Conservation (phyloP, 73 alveolate genomes). For the Paramecium sexaurelia region DNA sequence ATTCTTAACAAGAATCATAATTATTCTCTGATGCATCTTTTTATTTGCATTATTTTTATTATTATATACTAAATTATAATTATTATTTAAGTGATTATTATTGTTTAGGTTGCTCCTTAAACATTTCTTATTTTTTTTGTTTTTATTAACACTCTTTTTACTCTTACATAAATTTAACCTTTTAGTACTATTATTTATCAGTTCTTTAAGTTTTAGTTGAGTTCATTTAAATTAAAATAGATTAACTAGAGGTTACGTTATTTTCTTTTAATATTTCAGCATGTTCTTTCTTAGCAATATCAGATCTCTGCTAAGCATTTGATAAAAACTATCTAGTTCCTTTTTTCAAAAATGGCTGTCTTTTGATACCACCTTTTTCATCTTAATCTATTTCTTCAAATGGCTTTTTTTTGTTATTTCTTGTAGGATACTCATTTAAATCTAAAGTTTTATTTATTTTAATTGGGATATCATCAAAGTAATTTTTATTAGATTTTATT, state of each 20-base stretch:
- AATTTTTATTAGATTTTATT: conserved; percentile 19
- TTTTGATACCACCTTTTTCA: not conserved
- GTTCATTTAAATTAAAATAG: not conserved
- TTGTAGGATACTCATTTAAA: conserved; percentile 3
- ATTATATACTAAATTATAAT: not conserved
- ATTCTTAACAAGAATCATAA: conserved; percentile 7
- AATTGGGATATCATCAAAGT: conserved; percentile 38
- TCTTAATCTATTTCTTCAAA: conserved; percentile 24
- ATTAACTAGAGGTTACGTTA: conserved; percentile 23
- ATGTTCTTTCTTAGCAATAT: conserved; percentile 57
- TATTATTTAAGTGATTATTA: not conserved
- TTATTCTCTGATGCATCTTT: conserved; percentile 21
- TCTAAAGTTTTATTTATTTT: not conserved
- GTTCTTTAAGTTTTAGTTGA: not conserved
- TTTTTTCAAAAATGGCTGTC: conserved; percentile 54
- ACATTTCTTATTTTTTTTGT: not conserved
- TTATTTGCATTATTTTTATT: not conserved
- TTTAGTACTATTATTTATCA: conserved; percentile 11
- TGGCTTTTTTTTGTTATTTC: not conserved
- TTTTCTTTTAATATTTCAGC: conserved; percentile 52
- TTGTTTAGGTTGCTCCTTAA: not conserved
- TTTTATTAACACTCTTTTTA: conserved; percentile 14
- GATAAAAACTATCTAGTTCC: conserved; percentile 61
- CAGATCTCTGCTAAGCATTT: conserved; percentile 63
- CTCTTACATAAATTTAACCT: not conserved